These are phyloP conservation scores for Cyberlindnera japonica DNA, from an alignment of 805 yeast genomes.

Conservation along the genomic window DNA sequence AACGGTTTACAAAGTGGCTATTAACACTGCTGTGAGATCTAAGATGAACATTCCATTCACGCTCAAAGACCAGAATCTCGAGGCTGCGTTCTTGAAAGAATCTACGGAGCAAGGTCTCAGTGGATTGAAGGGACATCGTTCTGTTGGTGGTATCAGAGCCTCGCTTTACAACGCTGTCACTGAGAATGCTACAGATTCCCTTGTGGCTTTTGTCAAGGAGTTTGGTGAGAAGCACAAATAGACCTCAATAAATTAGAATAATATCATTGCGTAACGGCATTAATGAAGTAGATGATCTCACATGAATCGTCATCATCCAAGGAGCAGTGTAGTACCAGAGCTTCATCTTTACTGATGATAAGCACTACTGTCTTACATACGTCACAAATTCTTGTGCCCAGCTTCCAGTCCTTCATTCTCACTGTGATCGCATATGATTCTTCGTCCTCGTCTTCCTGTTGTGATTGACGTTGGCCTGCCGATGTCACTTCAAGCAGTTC, in stretches of 20 bases:
- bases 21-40: conserved; percentile 62
- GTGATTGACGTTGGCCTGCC: conserved; percentile 19
- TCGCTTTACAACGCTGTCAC: conserved; percentile 88
- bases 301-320: conserved; percentile 62
- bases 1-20: conserved; percentile 63
- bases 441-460: conserved; percentile 20
- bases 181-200: conserved; percentile 12
- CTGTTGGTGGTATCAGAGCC: conserved; percentile 96
- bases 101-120: conserved; percentile 59
- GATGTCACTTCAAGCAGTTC: conserved; percentile 41
- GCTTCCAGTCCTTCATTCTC: conserved; percentile 62
- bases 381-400: conserved; percentile 58
- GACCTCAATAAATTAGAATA: conserved; percentile 31
- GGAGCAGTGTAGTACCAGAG: conserved; percentile 62
- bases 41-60: conserved; percentile 94
- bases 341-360: conserved; percentile 52
- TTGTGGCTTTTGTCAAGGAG: conserved; percentile 12
- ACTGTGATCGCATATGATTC: conserved; percentile 45
- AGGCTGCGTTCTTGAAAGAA: conserved; percentile 62
- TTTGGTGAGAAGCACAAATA: conserved; percentile 34
- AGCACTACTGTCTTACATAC: conserved; percentile 59
- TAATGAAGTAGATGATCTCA: conserved; percentile 60
- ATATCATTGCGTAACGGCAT: conserved; percentile 23
- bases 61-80: conserved; percentile 57
- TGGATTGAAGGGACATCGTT: conserved; percentile 93